phyloP scores from a whole-genome alignment of 2,329 filamentous ascomycete genomes.

The Lecanicillium sp. region DNA sequence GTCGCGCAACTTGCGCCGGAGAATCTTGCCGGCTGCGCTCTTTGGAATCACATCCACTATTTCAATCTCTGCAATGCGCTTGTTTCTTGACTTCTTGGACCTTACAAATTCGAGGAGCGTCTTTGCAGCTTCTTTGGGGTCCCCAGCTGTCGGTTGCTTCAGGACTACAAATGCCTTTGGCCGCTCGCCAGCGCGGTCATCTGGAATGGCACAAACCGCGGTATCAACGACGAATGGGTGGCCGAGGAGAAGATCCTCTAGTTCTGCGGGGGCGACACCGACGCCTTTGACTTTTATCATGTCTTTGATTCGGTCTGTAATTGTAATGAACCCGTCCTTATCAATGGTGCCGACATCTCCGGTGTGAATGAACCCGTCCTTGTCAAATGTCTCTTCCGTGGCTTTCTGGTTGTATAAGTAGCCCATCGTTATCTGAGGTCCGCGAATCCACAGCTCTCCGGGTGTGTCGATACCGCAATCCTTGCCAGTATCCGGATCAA shows the following conservation, averaged over 20 bases:
- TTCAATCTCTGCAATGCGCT: constrained; percentile 43
- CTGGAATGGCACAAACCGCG: constrained; percentile 43
- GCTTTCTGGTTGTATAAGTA: constrained; percentile 35
- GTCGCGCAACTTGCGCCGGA: constrained; percentile 43
- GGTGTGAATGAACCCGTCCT: constrained; percentile 50
- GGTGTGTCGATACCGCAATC: constrained; percentile 43
- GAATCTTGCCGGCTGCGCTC: constrained; percentile 52
- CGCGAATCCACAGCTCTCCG: constrained; percentile 38
- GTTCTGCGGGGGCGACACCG: constrained; percentile 52
- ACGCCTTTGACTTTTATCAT: constrained; percentile 62
- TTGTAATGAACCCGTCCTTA: constrained; percentile 45
- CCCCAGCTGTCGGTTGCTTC: constrained; percentile 12
- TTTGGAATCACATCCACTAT: constrained; percentile 49
- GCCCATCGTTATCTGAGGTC: constrained; percentile 41
- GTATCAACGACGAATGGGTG: constrained; percentile 48
- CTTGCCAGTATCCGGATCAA: constrained; percentile 42
- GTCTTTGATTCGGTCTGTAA: constrained; percentile 57
- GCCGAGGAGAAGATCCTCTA: constrained; percentile 53
- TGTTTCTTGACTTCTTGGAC: constrained; percentile 45
- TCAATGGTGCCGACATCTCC: constrained; percentile 50
- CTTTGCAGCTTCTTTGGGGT: constrained; percentile 22
- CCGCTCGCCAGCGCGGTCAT: constrained; percentile 47
- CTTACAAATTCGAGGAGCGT: constrained; percentile 40
- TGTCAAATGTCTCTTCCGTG: constrained; percentile 40
- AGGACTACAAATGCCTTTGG: constrained; percentile 50